Evolutionary conservation across 352 stramenopile species (phyloP).

Genomic region (Phytopythium ostracodes): DNA sequence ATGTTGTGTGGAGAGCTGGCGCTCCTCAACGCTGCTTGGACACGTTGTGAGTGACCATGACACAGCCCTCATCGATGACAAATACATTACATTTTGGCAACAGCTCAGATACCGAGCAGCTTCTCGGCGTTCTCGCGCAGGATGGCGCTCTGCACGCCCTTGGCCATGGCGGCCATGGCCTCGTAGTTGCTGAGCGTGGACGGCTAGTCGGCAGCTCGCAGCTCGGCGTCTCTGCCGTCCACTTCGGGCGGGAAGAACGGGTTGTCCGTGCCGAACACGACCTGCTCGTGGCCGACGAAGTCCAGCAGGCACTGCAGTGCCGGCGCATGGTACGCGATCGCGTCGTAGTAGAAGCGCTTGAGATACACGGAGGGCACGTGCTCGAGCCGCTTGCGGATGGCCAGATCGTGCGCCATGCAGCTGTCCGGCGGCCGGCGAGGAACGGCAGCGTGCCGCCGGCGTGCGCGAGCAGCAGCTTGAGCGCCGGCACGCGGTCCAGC

Average conservation of each 20-base stretch:
- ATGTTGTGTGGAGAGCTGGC: too few relatives aligned
- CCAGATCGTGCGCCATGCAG: constrained; percentile 52
- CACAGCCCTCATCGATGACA: neutral
- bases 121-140: constrained; percentile 34
- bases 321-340: constrained; percentile 48
- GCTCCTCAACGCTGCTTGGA: too few relatives aligned
- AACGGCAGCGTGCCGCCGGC: constrained; percentile 63
- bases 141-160: constrained; percentile 29
- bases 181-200: constrained; percentile 48
- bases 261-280: constrained; percentile 67
- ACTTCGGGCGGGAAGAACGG: constrained; percentile 53
- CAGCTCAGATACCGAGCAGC: constrained; percentile 18
- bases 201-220: constrained; percentile 27
- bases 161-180: constrained; percentile 36
- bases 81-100: too few relatives aligned
- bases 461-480: constrained; percentile 54
- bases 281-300: constrained; percentile 40
- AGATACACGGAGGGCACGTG: constrained; percentile 48
- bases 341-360: constrained; percentile 62
- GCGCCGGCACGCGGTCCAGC: constrained; percentile 37
- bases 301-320: constrained; percentile 51
- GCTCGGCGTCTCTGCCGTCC: constrained; percentile 8
- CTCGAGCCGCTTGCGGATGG: constrained; percentile 30
- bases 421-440: constrained; percentile 47
- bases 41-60: too few relatives aligned